Base-by-base conservation (phyloP, 2,329 filamentous ascomycete species). In the Neonectria faginata region DNA sequence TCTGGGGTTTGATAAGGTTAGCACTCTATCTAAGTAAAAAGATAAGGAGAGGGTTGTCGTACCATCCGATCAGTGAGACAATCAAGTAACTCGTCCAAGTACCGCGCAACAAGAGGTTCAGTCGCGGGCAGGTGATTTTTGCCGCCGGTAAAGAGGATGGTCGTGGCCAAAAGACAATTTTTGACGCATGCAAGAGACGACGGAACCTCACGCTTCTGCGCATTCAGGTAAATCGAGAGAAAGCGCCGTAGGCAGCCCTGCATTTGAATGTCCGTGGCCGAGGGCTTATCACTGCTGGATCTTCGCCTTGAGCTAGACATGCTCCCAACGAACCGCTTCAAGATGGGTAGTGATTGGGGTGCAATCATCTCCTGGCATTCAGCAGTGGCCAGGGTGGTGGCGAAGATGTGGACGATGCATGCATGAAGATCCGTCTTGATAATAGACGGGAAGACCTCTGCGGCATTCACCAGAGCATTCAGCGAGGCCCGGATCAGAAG, bases 371-470 rank as follows among this genome's bases (percentile, higher is more conserved):
- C 88, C 79, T 99, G 97, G 74, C 95, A 98, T 50, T 68, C 75
- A 0, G 92, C 91, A 0, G 94, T 97, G 14, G 92, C 92, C 12
- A 99, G 86, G 62, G 97, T 96, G 0, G 94, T 97, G 58, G 93
- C 92, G 76, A 98, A 97, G 60, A 98, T 97, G 81, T 99, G 94
- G 54, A 99, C 88, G 70, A 98, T 97, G 75, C 95, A 98, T 42
- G 96, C 95, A 75, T 98, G 94, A 7, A 99, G 85, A 77, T 99
- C 96, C 10, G 94, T 95, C 76, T 96, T 96, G 82, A 99, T 99
- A 73, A 99, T 94, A 2, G 92, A 89, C 0, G 97, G 97, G 80
- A 99, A 99, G 16, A 98, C 94, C 66, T 97, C 93, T 7, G 96
- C 94, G 1, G 96, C 94, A 75, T 98, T 93, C 3, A 98, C 96